Evolutionary conservation across 2,329 filamentous ascomycete species (phyloP).

Genomic region (Aspergillus hiratsukae): DNA sequence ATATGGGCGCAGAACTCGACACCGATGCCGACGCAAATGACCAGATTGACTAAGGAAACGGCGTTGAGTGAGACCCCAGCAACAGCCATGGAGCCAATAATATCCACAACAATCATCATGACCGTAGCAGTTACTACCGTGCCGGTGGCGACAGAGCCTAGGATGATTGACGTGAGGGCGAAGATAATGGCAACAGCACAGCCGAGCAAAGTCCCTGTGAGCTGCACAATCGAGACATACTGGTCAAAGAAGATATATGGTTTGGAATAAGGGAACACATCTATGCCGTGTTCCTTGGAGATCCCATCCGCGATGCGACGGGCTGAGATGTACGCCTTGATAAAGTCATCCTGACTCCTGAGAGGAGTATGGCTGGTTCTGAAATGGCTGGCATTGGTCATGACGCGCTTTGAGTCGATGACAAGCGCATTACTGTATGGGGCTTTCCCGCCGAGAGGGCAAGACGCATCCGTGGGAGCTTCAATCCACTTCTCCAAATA

Average conservation of each 20-base stretch:
- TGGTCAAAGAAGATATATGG: constrained; percentile 99
- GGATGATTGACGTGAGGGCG: constrained; percentile 68
- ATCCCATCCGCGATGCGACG: constrained; percentile 81
- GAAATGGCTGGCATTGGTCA: constrained; percentile 82
- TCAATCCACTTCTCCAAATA: constrained; percentile 81
- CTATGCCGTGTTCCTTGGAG: constrained; percentile 63
- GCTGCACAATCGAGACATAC: constrained; percentile 76
- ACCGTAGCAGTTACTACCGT: constrained; percentile 81
- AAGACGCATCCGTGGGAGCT: constrained; percentile 74
- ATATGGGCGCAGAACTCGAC: constrained; percentile 98
- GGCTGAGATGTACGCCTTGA: constrained; percentile 81
- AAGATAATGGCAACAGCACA: constrained; percentile 84
- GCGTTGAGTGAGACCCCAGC: constrained; percentile 88
- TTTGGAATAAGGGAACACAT: constrained; percentile 93
- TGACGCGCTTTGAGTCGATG: constrained; percentile 62
- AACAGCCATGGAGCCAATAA: constrained; percentile 91
- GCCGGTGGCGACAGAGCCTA: constrained; percentile 79
- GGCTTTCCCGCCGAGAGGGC: constrained; percentile 82
- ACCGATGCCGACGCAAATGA: constrained; percentile 94
- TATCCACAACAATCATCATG: constrained; percentile 88
- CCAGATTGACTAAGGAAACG: constrained; percentile 88
- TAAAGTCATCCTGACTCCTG: constrained; percentile 86
- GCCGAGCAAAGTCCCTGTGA: constrained; percentile 75
- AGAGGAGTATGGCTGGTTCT: constrained; percentile 83
- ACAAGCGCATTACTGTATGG: constrained; percentile 82